Evolutionary conservation across 805 yeast genomes (phyloP).

Genomic region (Candida chilensis): DNA sequence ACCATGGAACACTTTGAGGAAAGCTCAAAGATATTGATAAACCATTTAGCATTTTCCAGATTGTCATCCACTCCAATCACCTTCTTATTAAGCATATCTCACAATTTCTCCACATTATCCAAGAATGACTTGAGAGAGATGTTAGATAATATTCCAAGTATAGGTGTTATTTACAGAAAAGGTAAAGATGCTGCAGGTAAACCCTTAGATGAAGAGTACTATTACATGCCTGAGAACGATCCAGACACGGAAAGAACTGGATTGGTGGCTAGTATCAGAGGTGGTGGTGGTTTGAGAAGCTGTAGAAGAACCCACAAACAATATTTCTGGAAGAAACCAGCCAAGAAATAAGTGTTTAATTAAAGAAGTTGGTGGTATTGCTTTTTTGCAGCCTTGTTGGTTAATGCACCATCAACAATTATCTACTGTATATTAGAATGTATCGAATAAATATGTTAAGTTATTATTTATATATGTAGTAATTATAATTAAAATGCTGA

Average conservation of each 20-base stretch:
- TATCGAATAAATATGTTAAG: neutral
- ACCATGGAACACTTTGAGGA: constrained; percentile 36
- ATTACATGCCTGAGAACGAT: constrained; percentile 82
- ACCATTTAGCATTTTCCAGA: constrained; percentile 86
- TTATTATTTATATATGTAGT: too few relatives aligned
- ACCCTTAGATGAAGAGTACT: constrained; percentile 87
- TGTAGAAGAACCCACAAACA: constrained; percentile 94
- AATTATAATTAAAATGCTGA: too few relatives aligned
- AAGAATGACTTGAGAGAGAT: constrained; percentile 33
- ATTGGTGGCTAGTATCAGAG: constrained; percentile 70
- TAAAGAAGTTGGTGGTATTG: constrained; percentile 11
- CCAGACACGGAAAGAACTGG: constrained; percentile 56
- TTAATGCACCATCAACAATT: neutral
- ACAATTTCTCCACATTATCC: constrained; percentile 36
- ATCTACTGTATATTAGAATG: neutral
- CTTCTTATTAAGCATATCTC: constrained; percentile 53
- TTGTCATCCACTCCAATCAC: constrained; percentile 83
- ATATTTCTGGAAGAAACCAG: constrained; percentile 64
- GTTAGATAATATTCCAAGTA: constrained; percentile 39
- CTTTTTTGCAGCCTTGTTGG: constrained; percentile 4
- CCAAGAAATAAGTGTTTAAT: constrained; percentile 9
- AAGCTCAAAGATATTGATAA: constrained; percentile 58
- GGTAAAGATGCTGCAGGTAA: constrained; percentile 98
- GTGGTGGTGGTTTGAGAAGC: constrained; percentile 69
- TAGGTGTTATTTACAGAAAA: constrained; percentile 82